Evolutionary conservation across 176 grass and related monocot species (phyloP).

Genomic region (Saccharum officinarum): DNA sequence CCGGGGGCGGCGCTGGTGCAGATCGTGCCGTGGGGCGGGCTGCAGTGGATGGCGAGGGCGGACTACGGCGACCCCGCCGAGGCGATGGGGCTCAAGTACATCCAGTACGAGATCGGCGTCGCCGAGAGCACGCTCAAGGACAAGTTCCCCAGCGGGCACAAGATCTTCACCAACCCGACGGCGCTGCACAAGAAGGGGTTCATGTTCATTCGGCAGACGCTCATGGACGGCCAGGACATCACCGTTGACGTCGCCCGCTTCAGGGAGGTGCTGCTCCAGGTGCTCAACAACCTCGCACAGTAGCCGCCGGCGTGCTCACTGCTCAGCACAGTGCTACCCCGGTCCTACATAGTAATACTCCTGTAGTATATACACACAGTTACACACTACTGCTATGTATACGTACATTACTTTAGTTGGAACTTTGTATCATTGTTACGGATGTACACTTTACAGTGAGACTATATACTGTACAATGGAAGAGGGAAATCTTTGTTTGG

Average conservation of each 20-base stretch:
- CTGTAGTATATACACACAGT: background rate
- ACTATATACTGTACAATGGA: background rate
- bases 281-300: conserved; percentile 44
- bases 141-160: conserved; percentile 60
- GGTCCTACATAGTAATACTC: background rate
- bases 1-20: conserved; percentile 69
- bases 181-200: conserved; percentile 74
- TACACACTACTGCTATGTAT: background rate
- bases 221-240: conserved; percentile 91
- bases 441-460: background rate
- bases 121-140: conserved; percentile 81
- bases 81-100: conserved; percentile 73
- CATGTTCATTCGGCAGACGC: conserved; percentile 44
- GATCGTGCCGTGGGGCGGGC: conserved; percentile 85
- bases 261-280: conserved; percentile 51
- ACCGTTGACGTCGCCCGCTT: conserved; percentile 57
- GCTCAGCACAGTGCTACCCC: background rate
- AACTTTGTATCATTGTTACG: background rate
- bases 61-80: conserved; percentile 80
- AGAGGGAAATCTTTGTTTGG: background rate
- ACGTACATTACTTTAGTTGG: background rate
- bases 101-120: conserved; percentile 70
- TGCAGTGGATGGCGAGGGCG: conserved; percentile 72
- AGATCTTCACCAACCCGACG: conserved; percentile 71
- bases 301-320: background rate